Evolutionary conservation across 2,329 filamentous ascomycete species (phyloP), one percentile per base, ranked within the genome.

Genomic region (Corynespora cassiicola): DNA sequence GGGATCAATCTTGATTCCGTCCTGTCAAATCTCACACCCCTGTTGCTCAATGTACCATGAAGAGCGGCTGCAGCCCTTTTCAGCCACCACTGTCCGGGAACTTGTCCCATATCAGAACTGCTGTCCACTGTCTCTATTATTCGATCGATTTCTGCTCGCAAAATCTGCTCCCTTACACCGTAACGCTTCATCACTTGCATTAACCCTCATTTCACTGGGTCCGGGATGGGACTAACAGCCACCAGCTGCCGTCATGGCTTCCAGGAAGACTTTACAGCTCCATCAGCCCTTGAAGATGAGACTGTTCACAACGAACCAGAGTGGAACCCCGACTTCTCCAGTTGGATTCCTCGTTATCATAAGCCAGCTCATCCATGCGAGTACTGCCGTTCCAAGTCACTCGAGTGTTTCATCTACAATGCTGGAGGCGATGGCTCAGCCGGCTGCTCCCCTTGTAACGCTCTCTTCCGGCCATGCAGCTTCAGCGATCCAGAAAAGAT

Each of bases 401-500:
- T 77, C 22, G 66, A 74, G 37, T 77, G 75, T 57, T 75, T 74
- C 41, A 64, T 75, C 25, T 70, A 67, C 17, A 65, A 66, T 36
- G 46, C 53, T 23, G 68, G 66, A 11, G 63, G 60, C 15, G 56
- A 63, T 36, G 70, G 67, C 15, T 65, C 70, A 24, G 56, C 62
- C 7, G 62, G 57, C 17, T 77, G 75, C 49, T 75, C 70, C 5
- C 66, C 75, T 14, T 77, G 75, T 55, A 69, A 67, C 31, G 69
- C 72, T 24, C 55, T 77, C 20, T 76, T 76, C 56, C 63, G 75
- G 10, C 67, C 71, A 14, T 78, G 75, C 58, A 75, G 72, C 51
- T 72, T 78, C 48, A 67, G 54, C 34, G 63, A 68, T n/a, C 55
- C 60, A 8, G 56, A 61, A 12, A 57, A 57, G 12, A 63, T 61